phyloP scores from a whole-genome alignment of 2,329 filamentous ascomycete species.

The Aspergillus thermomutatus region DNA sequence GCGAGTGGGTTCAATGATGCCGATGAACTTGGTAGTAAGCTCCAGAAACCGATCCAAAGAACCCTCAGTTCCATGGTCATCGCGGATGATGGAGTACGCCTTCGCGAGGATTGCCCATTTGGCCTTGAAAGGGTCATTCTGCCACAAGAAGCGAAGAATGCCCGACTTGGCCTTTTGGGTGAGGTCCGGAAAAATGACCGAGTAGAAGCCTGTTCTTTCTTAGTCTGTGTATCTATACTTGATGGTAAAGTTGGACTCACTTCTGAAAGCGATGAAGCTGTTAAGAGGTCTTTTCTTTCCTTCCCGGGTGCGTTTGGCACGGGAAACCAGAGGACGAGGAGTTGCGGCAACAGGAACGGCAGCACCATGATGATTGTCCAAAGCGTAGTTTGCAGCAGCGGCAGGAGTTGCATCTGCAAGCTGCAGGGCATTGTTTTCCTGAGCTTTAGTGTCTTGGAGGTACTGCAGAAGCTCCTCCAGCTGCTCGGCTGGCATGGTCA shows the following conservation, averaged over 20 bases:
- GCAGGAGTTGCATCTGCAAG: slow-evolving; percentile 2
- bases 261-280: slow-evolving; percentile 38
- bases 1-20: slow-evolving; percentile 42
- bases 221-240: slow-evolving; percentile 6
- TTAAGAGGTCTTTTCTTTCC: slow-evolving; percentile 32
- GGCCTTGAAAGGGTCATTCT: slow-evolving; percentile 48
- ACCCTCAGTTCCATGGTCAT: slow-evolving; percentile 47
- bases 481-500: slow-evolving; percentile 22
- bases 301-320: slow-evolving; percentile 17
- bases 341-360: slow-evolving; percentile 4
- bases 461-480: slow-evolving; percentile 19
- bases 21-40: slow-evolving; percentile 46
- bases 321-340: slow-evolving; percentile 9
- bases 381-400: slow-evolving; percentile 1
- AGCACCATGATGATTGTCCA: slow-evolving; percentile 4
- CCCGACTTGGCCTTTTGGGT: slow-evolving; percentile 54
- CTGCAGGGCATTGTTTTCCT: slow-evolving; percentile 4
- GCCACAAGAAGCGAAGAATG: slow-evolving; percentile 50
- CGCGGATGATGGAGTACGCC: slow-evolving; percentile 54
- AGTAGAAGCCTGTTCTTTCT: slow-evolving; percentile 44
- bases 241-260: slow-evolving; percentile 22
- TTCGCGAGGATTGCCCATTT: slow-evolving; percentile 55
- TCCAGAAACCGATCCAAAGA: slow-evolving; percentile 48
- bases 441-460: slow-evolving; percentile 11
- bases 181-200: slow-evolving; percentile 43